Base-by-base conservation (phyloP, 148 eudicot species). In the Cornus florida region DNA sequence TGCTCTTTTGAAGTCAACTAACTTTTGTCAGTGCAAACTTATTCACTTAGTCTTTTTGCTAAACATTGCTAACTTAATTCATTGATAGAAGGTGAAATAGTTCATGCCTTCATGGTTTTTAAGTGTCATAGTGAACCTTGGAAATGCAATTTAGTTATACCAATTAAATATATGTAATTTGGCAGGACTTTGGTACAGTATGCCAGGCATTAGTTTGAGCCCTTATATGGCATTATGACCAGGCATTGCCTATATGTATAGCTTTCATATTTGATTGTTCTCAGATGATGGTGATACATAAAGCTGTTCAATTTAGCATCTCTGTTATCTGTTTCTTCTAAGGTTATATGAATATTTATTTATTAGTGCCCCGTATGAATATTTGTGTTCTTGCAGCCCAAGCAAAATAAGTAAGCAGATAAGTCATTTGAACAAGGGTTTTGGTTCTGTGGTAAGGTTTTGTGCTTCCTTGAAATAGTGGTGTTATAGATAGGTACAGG, bases 361-460 rank as follows among this genome's bases (percentile, higher is more conserved):
- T 43, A 43, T 43, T 2, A 43, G 8, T 43, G 48, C 48, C 8
- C 48, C 10, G 8, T 43, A 4, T 43, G 48, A 43, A 43, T 43
- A 43, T 43, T 43, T 43, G 32, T 23, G 33, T 65, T 20, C 78
- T 57, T 74, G 77, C 78, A 65, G 14, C 41, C 70, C 16, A 41
- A 64, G 35, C 17, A 65, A 38, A 19, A 53, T 12, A 53, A 13
- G 17, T 14, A 53, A 53, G 19, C 7, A 16, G 19, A 53, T 17
- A 22, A 43, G 59, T 39, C 60, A 19, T 11, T 65, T 41, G 39
- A 66, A 19, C 67, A 59, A 43, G 7, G 50, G 59, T 67, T 28
- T 66, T 67, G 62, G 41, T 46, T 67, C 10, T 5, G 33, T 48
- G 17, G 32, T 7, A 20, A 77, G n/a, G 78, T 41, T 16, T 1